Conservation (phyloP, 1,139 yeast species). For the Candida anutae region DNA sequence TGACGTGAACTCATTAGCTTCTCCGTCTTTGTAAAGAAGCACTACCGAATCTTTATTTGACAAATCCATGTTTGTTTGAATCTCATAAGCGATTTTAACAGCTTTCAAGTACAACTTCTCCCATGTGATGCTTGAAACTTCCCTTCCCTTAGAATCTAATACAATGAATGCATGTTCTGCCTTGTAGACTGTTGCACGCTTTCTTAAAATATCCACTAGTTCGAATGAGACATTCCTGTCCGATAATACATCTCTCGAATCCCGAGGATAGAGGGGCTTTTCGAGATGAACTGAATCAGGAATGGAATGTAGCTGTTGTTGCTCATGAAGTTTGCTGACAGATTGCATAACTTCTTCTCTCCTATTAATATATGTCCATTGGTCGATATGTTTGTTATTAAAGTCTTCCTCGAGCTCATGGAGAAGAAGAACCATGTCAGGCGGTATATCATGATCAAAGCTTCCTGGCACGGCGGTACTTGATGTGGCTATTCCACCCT, state of each 20-base stretch:
- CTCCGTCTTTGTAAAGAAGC: constrained; percentile 75
- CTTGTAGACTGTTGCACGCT: constrained; percentile 60
- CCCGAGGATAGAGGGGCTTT: constrained; percentile 56
- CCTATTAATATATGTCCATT: constrained; percentile 42
- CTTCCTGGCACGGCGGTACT: constrained; percentile 3
- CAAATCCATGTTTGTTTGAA: constrained; percentile 60
- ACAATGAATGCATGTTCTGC: constrained; percentile 65
- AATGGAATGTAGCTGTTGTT: constrained; percentile 18
- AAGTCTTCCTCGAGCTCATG: constrained; percentile 40
- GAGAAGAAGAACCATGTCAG: constrained; percentile 37
- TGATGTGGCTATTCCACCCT: constrained; percentile 6
- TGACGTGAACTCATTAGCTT: constrained; percentile 75
- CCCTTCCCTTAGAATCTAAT: constrained; percentile 77
- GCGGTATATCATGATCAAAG: constrained; percentile 32
- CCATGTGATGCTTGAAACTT: constrained; percentile 73
- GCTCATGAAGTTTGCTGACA: constrained; percentile 29
- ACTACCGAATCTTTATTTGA: constrained; percentile 81
- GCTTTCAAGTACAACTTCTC: constrained; percentile 78
- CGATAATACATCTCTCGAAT: constrained; percentile 19
- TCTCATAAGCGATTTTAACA: constrained; percentile 83
- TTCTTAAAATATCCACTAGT: constrained; percentile 63
- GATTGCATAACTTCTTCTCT: constrained; percentile 40
- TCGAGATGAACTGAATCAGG: constrained; percentile 38
- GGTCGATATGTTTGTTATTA: constrained; percentile 35
- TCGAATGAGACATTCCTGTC: constrained; percentile 27